Evolutionary conservation across 164 flowering plant species (phyloP), one percentile per base, ranked within the genome.

Genomic region (Buxus sempervirens): DNA sequence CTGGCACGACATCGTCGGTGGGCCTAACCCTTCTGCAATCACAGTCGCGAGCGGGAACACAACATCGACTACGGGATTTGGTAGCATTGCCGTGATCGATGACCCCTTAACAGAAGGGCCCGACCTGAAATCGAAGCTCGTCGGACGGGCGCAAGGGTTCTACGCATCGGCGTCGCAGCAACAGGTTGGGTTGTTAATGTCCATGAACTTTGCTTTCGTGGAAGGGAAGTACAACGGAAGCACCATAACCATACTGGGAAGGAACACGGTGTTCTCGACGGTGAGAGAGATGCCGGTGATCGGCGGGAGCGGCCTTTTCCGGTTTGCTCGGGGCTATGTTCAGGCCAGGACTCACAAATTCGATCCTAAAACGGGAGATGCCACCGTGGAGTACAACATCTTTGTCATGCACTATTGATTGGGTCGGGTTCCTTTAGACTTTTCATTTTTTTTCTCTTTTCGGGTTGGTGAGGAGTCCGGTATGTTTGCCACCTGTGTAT

Each of bases 111-210:
- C 82, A 1, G 64, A 21, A 15, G 74, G 77, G 5, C 77, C 82
- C 9, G 24, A 73, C 0, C 18, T 55, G 48, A 65, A 54, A 45
- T 80, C 82, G 15, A 74, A 74, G 65, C 60, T 65, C 1, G 56
- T 80, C 12, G 82, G 82, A 25, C 27, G 76, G 45, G 82, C 82
- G 0, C 82, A 80, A 28, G 82, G 82, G 14, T 28, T 80, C 7
- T 80, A 80, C 54, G 74, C 74, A 4, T 42, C 60, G 9, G 80
- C 78, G 0, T 62, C 73, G 7, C 63, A 72, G 22, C 23, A 61
- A 9, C 72, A 72, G 20, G 4, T 68, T 5, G 76, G 69, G 9
- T 58, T 77, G 22, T 28, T 79, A 26, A 76, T 76, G 82, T 68
- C 59, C 28, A 32, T 76, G 63, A 79, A 76, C 22, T 76, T 68